Base-by-base conservation (phyloP, 495 filamentous ascomycete genomes). In the Podospora pseudoanserina region DNA sequence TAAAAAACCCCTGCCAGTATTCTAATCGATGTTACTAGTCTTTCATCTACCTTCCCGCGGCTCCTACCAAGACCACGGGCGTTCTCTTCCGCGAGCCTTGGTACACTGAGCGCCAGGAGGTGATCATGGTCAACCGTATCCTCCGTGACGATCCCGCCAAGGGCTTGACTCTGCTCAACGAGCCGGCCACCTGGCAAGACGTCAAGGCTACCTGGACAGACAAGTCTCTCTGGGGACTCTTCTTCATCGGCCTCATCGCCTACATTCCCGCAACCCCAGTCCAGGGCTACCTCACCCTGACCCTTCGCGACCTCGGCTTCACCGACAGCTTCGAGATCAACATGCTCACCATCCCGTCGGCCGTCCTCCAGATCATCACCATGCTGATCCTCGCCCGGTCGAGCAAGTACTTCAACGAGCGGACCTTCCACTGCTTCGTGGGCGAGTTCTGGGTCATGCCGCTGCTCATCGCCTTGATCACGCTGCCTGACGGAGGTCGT, bases 151-250 rank as follows among this genome's bases (percentile, higher is more conserved):
- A 91, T 72, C 89, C 89, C 0, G 82, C 81, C 34, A 90, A 91
- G 73, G 86, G 87, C 23, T 49, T 63, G 34, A 63, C 61, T 5
- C 61, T 63, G 3, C 30, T 63, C 18, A 49, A 63, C 19, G 82
- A 82, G 65, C 85, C 85, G 83, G 80, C 84, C 71, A 84, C 81
- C 60, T 78, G 89, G 5, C 87, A 92, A 76, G 85, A 83, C 5
- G 75, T 93, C 9, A 85, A 82, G 0, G 82, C 82, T 0, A 86
- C 77, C 23, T 75, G 83, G 32, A 84, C 75, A 28, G 90, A 92
- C 73, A 91, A 85, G 59, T 87, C 92, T 63, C 80, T 93, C 75
- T 92, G 89, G 88, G 86, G 87, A 0, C 82, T 91, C 34, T 92
- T 91, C 70, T 70, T 89, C 23, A 71, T 91, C 5, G 88, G 90